phyloP scores from a whole-genome alignment of 192 early-diverging fungal species.

The Coemansia sp. region DNA sequence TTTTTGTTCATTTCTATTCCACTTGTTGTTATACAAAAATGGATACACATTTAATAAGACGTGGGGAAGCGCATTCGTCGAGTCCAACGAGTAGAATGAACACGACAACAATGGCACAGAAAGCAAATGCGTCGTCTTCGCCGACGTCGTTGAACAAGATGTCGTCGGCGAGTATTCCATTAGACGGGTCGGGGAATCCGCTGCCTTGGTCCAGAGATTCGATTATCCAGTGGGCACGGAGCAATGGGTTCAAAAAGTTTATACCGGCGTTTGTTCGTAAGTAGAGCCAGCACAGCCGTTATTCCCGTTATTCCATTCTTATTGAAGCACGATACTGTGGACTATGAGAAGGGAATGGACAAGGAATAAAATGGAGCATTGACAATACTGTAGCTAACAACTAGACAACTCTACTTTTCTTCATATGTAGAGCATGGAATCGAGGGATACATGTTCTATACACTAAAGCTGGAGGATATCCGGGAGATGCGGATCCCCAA shows the following conservation, averaged over 20 bases:
- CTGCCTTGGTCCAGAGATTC: constrained; percentile 50
- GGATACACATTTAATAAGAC: constrained; percentile 4
- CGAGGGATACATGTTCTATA: constrained; percentile 47
- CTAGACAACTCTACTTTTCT: background rate
- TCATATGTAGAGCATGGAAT: constrained; percentile 41
- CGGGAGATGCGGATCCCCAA: constrained; percentile 44
- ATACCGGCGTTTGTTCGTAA: constrained; percentile 48
- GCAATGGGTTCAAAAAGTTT: constrained; percentile 45
- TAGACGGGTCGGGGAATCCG: constrained; percentile 35
- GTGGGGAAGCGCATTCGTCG: background rate
- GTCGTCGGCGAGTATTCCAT: constrained; percentile 38
- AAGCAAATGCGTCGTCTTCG: background rate
- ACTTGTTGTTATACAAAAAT: background rate
- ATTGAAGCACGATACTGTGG: no score
- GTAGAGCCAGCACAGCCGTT: background rate
- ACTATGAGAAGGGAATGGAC: no score
- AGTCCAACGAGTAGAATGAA: background rate
- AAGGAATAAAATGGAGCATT: no score
- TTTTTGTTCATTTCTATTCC: no score
- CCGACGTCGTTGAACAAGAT: constrained; percentile 20
- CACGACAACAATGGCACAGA: background rate
- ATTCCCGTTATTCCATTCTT: background rate
- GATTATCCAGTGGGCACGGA: constrained; percentile 40
- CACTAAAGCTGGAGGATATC: constrained; percentile 41
- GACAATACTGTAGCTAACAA: no score